These are phyloP conservation scores for Bipolaris zeicola DNA, from an alignment of 2,329 filamentous ascomycete genomes.

Conservation along the genomic window DNA sequence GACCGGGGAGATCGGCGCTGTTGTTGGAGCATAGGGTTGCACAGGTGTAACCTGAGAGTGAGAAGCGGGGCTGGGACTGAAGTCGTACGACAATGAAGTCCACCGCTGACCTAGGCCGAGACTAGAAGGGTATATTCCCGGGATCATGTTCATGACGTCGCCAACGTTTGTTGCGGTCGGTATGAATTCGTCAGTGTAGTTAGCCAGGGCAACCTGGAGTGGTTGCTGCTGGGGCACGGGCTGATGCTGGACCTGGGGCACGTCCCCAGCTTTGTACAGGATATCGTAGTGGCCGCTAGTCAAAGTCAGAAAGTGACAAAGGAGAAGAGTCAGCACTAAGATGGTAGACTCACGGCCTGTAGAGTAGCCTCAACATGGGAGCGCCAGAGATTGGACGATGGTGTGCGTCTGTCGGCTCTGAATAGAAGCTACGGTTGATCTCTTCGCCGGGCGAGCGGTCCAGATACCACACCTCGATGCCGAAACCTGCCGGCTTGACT, in stretches of 20 bases:
- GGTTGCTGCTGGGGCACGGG: constrained; percentile 36
- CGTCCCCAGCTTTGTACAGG: constrained; percentile 72
- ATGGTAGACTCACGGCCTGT: constrained; percentile 63
- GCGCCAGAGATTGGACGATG: constrained; percentile 51
- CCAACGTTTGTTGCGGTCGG: constrained; percentile 42
- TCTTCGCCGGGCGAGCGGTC: constrained; percentile 80
- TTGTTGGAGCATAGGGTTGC: constrained; percentile 39
- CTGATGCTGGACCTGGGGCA: constrained; percentile 42
- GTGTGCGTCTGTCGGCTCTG: constrained; percentile 58
- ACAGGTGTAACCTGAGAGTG: constrained; percentile 42
- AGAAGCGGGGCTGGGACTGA: constrained; percentile 39
- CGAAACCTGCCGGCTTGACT: constrained; percentile 76
- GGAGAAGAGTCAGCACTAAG: constrained; percentile 3
- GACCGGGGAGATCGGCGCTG: constrained; percentile 36
- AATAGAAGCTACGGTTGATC: constrained; percentile 70
- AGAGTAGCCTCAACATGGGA: constrained; percentile 71
- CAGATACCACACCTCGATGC: constrained; percentile 87
- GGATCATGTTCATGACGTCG: constrained; percentile 50
- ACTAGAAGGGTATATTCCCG: constrained; percentile 53
- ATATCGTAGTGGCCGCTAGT: constrained; percentile 90
- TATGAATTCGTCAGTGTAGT: constrained; percentile 50
- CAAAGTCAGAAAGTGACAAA: constrained; percentile 16
- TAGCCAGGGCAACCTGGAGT: constrained; percentile 45
- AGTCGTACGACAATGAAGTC: constrained; percentile 46
- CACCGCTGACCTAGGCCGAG: constrained; percentile 36